Evolutionary conservation across 1,284 basidiomycete genomes (phyloP).

Genomic region (Heliocybe sulcata): DNA sequence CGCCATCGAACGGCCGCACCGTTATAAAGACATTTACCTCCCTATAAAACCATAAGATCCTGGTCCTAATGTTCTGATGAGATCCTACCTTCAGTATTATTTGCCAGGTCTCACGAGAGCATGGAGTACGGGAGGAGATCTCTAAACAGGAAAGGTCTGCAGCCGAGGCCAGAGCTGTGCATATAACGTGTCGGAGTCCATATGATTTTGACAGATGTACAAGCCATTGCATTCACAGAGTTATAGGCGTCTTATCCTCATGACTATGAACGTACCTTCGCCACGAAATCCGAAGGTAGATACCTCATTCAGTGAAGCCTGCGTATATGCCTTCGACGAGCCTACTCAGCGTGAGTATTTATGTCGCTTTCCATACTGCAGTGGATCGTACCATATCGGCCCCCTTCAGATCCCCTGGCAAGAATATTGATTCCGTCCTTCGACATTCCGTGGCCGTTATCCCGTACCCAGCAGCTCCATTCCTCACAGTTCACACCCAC

Average conservation of each 20-base stretch:
- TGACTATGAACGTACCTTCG: conserved; percentile 65
- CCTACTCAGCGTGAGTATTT: conserved; percentile 1
- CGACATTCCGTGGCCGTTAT: conserved; percentile 74
- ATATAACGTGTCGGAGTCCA: no score
- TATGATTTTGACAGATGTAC: no score
- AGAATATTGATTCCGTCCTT: conserved; percentile 50
- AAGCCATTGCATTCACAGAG: neutral
- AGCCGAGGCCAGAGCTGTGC: conserved; percentile 73
- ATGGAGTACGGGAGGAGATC: conserved; percentile 63
- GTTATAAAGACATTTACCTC: conserved; percentile 55
- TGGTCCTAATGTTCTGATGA: conserved; percentile 7
- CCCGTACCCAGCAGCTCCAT: conserved; percentile 77
- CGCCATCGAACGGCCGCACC: conserved; percentile 71
- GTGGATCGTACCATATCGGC: conserved; percentile 56
- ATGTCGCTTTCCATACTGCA: neutral
- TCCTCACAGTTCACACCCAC: conserved; percentile 60
- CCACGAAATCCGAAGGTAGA: conserved; percentile 83
- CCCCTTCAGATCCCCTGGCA: conserved; percentile 39
- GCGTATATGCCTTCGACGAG: conserved; percentile 60
- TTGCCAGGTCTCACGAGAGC: conserved; percentile 56
- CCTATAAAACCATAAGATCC: conserved; percentile 30
- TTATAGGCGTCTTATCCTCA: neutral
- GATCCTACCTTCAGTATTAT: conserved; percentile 66
- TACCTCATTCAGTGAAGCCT: conserved; percentile 38
- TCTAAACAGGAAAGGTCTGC: conserved; percentile 71